Conservation (phyloP, 1,139 yeast genomes). For the Diutina sp. region DNA sequence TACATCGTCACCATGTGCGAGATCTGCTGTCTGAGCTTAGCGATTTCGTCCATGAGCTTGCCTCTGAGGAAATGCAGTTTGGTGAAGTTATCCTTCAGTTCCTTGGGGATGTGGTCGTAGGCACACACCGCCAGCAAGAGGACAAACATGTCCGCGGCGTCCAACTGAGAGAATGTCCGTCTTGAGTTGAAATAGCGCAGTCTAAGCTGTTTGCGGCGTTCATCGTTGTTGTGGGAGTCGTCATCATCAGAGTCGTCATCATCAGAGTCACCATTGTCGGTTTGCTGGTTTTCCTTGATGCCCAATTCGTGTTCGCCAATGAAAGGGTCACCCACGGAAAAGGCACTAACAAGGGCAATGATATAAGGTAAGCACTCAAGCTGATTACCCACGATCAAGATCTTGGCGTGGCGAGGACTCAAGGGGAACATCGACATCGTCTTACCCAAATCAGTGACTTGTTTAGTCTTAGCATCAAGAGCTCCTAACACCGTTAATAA, state of each 20-base stretch:
- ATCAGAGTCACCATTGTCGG: conserved; percentile 18
- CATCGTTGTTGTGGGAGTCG: conserved; percentile 19
- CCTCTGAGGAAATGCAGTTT: conserved; percentile 49
- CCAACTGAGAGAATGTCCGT: conserved; percentile 52
- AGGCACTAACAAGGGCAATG: conserved; percentile 81
- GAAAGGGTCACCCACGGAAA: conserved; percentile 92
- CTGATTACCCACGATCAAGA: conserved; percentile 81
- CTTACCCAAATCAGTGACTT: conserved; percentile 65
- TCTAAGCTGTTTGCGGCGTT: conserved; percentile 30
- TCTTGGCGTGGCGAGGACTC: conserved; percentile 87
- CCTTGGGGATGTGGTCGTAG: conserved; percentile 55
- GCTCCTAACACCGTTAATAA: conserved; percentile 73
- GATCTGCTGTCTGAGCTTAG: conserved; percentile 69
- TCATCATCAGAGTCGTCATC: conserved; percentile 18
- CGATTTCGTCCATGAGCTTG: conserved; percentile 74
- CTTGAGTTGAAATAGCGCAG: conserved; percentile 43
- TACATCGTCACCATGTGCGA: conserved; percentile 58
- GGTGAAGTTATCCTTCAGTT: conserved; percentile 35
- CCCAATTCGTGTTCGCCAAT: conserved; percentile 58
- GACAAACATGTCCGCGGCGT: conserved; percentile 66
- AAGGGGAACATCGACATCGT: conserved; percentile 87
- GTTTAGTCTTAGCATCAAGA: conserved; percentile 32
- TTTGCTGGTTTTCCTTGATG: conserved; percentile 13
- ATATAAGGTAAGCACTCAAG: conserved; percentile 75
- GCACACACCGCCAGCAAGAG: conserved; percentile 83